These are phyloP conservation scores for Asclepias syriaca DNA, from an alignment of 257 asterid genomes.

Conservation along the genomic window DNA sequence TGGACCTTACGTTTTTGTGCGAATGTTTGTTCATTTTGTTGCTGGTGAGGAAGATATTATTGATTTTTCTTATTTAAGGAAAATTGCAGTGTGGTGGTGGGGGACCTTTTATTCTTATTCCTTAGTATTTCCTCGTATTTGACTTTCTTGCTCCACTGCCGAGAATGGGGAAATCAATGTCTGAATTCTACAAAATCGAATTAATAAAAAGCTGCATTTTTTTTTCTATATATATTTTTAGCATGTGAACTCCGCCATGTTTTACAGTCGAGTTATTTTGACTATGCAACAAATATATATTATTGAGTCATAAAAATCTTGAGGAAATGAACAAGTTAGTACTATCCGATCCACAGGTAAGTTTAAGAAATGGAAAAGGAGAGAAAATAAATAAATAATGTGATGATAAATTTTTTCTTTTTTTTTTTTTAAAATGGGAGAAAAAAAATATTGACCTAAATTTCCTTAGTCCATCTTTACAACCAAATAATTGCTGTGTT, in stretches of 20 bases:
- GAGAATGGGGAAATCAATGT: not conserved
- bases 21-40: conserved; percentile 17
- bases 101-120: conserved; percentile 33
- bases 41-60: conserved; percentile 16
- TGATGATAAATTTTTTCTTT: not conserved
- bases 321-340: not conserved
- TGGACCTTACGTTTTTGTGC: conserved; percentile 4
- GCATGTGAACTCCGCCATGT: not conserved
- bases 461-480: conserved; percentile 21
- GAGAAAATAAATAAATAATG: conserved; percentile 7
- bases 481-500: conserved; percentile 5
- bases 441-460: conserved; percentile 12
- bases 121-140: conserved; percentile 18
- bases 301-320: no score
- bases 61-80: not conserved
- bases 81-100: conserved; percentile 9
- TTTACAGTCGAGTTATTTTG: conserved; percentile 3
- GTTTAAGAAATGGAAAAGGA: not conserved
- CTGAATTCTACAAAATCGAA: not conserved
- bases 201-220: no score
- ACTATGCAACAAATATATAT: no score
- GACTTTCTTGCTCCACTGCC: not conserved
- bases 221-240: not conserved
- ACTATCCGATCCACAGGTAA: not conserved
- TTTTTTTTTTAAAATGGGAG: no score